Percentiles rank a stretch among this genome's conserved stretches.
These are phyloP conservation scores for Solidago caesia DNA, from an alignment of 129 eudicot genomes.

Conservation along the genomic window DNA sequence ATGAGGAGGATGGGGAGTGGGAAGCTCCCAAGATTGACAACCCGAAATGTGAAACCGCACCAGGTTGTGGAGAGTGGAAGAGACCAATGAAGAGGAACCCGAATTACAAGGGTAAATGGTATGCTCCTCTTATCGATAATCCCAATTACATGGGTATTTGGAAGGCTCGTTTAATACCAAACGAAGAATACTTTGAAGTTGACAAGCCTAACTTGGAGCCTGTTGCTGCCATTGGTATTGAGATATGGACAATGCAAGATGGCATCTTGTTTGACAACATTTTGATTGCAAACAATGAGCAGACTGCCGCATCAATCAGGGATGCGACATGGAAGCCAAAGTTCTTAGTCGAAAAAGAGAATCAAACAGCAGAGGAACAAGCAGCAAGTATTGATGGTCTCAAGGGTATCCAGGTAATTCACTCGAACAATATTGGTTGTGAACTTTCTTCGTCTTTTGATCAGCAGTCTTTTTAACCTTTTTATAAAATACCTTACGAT, in stretches of 20 bases:
- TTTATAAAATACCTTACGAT: background rate
- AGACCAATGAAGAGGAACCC: slow-evolving; percentile 86
- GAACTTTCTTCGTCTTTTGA: background rate
- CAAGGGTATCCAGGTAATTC: slow-evolving; percentile 69
- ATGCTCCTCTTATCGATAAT: slow-evolving; percentile 79
- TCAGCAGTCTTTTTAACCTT: background rate
- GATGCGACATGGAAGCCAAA: slow-evolving; percentile 81
- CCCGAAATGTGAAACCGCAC: slow-evolving; percentile 80
- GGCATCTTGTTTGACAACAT: slow-evolving; percentile 89
- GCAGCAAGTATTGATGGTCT: slow-evolving; percentile 48
- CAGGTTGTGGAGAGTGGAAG: slow-evolving; percentile 97
- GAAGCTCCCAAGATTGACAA: slow-evolving; percentile 90
- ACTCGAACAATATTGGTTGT: background rate
- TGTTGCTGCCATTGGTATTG: slow-evolving; percentile 88
- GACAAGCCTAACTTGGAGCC: slow-evolving; percentile 75
- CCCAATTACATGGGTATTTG: slow-evolving; percentile 91
- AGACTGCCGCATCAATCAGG: slow-evolving; percentile 60
- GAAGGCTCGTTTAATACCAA: slow-evolving; percentile 75
- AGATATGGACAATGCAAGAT: slow-evolving; percentile 99
- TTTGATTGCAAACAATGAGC: slow-evolving; percentile 70
- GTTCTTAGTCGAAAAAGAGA: slow-evolving; percentile 67
- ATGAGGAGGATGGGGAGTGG: slow-evolving; percentile 98
- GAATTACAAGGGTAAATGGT: slow-evolving; percentile 88
- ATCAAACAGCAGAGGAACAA: slow-evolving; percentile 62
- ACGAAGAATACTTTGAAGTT: slow-evolving; percentile 74